These are phyloP conservation scores for Vickermania spadyakhi DNA, from an alignment of 208 protist species.

Conservation along the genomic window DNA sequence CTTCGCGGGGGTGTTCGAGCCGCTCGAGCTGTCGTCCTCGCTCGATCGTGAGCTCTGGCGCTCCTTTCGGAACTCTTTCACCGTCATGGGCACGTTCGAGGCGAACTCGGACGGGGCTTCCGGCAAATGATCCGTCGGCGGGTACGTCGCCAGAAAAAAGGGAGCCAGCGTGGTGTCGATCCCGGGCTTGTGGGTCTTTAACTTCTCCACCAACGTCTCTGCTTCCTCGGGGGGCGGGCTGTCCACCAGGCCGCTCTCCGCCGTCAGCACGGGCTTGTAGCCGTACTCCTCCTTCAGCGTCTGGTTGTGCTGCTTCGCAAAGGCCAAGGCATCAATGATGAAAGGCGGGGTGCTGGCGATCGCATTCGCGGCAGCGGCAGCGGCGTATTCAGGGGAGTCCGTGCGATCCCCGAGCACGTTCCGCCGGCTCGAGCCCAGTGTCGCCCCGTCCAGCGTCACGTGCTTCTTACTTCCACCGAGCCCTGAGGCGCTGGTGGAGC, in stretches of 20 bases:
- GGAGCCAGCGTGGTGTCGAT: slow-evolving; percentile 12
- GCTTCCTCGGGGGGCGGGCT: slow-evolving; percentile 12
- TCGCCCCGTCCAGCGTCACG: neutral
- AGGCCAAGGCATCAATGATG: slow-evolving; percentile 67
- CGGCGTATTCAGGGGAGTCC: neutral
- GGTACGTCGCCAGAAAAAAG: slow-evolving; percentile 11
- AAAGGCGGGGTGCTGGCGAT: slow-evolving; percentile 14
- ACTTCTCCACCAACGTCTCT: neutral
- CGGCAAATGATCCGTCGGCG: slow-evolving; percentile 2
- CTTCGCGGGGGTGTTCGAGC: neutral
- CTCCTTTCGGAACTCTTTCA: neutral
- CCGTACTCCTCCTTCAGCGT: slow-evolving; percentile 63
- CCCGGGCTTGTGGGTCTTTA: slow-evolving; percentile 31
- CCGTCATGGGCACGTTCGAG: slow-evolving; percentile 1
- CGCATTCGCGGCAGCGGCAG: neutral
- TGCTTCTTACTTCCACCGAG: neutral
- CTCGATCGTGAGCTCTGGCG: neutral
- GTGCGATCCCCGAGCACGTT: neutral
- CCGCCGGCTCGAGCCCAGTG: neutral
- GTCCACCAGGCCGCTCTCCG: slow-evolving; percentile 1
- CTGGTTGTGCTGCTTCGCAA: slow-evolving; percentile 66
- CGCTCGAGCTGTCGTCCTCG: neutral
- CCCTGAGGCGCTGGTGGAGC: neutral
- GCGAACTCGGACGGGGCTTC: neutral
- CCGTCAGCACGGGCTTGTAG: slow-evolving; percentile 34